These are phyloP conservation scores for Wickerhamomyces ciferrii DNA, from an alignment of 805 yeast species.

Conservation along the genomic window DNA sequence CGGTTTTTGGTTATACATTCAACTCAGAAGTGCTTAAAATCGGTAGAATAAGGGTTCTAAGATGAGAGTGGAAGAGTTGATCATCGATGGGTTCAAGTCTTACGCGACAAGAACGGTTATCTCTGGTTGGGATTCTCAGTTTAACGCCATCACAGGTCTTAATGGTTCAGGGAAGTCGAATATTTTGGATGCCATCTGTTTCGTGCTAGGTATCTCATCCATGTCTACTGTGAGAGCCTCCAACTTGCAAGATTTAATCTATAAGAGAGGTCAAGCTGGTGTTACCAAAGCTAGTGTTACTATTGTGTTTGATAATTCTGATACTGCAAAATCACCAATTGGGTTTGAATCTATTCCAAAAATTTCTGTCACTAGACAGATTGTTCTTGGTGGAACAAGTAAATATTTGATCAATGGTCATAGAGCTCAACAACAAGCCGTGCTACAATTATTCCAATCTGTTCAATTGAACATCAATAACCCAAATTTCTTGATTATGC, in stretches of 20 bases:
- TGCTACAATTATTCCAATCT: constrained; percentile 83
- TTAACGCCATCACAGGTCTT: constrained; percentile 95
- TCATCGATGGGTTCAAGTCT: constrained; percentile 96
- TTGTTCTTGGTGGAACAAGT: constrained; percentile 85
- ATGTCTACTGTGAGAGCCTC: constrained; percentile 95
- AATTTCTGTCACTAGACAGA: constrained; percentile 88
- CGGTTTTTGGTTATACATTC: too few relatives aligned
- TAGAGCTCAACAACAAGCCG: constrained; percentile 92
- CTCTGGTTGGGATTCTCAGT: constrained; percentile 92
- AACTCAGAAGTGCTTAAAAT: too few relatives aligned
- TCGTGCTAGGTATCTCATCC: constrained; percentile 93
- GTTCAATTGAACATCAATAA: constrained; percentile 95
- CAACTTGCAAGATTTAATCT: constrained; percentile 87
- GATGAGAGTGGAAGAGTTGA: constrained; percentile 75
- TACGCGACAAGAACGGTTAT: constrained; percentile 96
- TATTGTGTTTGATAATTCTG: constrained; percentile 87
- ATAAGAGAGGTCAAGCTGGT: constrained; percentile 97
- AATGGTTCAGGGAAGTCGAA: constrained; percentile 98
- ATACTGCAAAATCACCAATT: constrained; percentile 72
- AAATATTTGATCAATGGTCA: constrained; percentile 94
- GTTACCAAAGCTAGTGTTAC: constrained; percentile 96
- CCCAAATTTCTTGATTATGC: constrained; percentile 97
- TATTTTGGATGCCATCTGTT: constrained; percentile 94
- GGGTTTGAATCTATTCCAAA: constrained; percentile 76
- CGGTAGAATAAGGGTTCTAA: neutral